Evolutionary conservation across 176 grass and related monocot species (phyloP), one percentile per base, ranked within the genome.

Genomic region (Lolium rigidum): DNA sequence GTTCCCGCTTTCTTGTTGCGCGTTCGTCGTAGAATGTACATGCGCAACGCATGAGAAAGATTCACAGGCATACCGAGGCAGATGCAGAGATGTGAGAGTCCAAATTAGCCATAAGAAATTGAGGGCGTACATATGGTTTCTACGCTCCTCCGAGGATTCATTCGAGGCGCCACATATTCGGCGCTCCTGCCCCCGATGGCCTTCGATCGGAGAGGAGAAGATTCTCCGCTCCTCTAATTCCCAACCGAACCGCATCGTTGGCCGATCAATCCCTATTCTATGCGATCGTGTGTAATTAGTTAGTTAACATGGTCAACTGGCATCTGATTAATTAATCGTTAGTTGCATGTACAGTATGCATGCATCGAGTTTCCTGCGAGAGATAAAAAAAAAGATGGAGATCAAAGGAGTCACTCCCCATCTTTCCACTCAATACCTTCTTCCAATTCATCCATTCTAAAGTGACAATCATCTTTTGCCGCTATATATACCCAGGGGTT

Each of bases 141-240:
- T 89, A 80, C 66, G 74, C 70, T 55, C 71, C 78, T 91, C 83
- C 21, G 63, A 88, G 85, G 68, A 70, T 89, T 89, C 70, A 84
- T 90, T 90, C 74, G 48, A 87, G 84, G 84, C 55, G 39, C 89
- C 89, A 76, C 85, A 84, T 70, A 91, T 91, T 80, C 85, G 85
- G 89, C 38, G 49, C 14, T 76, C 85, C 89, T 91, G 85, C 81
- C 66, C 81, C 85, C 89, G 54, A 91, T 74, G 85, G 43, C 20
- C 39, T 80, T 80, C 66, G 51, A 58, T 86, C 38, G 37, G 3
- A 37, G 63, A 8, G 5, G 21, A 85, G 24, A 77, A 92, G 61
- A 86, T 91, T 92, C 87, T 76, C 77, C 10, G 73, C 62, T 50
- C 76, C 78, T 83, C 83, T 88, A 57, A 66, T 86, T 56, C 90